phyloP scores from a whole-genome alignment of 1,284 basidiomycete genomes.

The Entoloma clypeatum region DNA sequence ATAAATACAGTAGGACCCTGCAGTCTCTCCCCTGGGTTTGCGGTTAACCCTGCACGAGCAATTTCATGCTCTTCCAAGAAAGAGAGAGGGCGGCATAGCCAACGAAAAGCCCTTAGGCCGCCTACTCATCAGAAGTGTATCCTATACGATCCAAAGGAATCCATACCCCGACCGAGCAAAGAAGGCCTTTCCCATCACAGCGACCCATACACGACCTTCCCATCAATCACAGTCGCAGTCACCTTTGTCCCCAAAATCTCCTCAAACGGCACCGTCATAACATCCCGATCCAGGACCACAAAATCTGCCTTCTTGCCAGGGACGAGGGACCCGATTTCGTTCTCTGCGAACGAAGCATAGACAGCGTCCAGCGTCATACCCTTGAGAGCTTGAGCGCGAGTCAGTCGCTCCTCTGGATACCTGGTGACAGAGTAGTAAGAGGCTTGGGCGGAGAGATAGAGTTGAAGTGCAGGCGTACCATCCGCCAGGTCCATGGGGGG shows the following conservation, averaged over 20 bases:
- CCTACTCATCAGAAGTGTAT: too few species aligned
- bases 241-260: constrained; percentile 46
- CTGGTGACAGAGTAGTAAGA: constrained; percentile 32
- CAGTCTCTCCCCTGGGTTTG: too few species aligned
- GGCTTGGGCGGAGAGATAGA: neutral
- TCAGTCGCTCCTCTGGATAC: constrained; percentile 70
- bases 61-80: too few species aligned
- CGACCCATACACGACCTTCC: constrained; percentile 62
- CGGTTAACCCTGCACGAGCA: too few species aligned
- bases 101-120: too few species aligned
- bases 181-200: too few species aligned
- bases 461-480: constrained; percentile 51
- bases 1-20: too few species aligned
- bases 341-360: constrained; percentile 80
- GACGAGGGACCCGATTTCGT: constrained; percentile 62
- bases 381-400: constrained; percentile 70
- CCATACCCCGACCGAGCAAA: too few species aligned
- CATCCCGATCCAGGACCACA: constrained; percentile 76
- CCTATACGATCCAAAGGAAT: too few species aligned
- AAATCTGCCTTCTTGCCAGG: constrained; percentile 84
- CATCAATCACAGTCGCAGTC: constrained; percentile 53
- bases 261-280: constrained; percentile 59
- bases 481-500: constrained; percentile 77
- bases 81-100: too few species aligned
- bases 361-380: constrained; percentile 88